Evolutionary conservation across 2,329 filamentous ascomycete genomes (phyloP).

Genomic region (Aspergillus tamarii): DNA sequence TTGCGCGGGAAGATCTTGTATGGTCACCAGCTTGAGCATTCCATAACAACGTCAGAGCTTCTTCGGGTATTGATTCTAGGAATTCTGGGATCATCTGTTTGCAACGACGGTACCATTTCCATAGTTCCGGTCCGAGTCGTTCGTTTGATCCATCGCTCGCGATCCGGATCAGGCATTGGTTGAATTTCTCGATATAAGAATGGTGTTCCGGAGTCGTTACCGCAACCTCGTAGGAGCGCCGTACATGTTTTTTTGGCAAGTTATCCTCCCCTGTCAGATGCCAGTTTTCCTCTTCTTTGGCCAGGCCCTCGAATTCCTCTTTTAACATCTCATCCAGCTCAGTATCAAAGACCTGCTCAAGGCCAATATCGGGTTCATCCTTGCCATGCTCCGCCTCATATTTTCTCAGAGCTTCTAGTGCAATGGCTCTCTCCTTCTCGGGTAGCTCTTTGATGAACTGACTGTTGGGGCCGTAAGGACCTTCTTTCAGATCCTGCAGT

Average conservation of each 20-base stretch:
- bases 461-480: slow-evolving; percentile 48
- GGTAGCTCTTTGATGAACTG: slow-evolving; percentile 47
- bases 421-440: slow-evolving; percentile 44
- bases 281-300: slow-evolving; percentile 42
- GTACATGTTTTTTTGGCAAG: slow-evolving; percentile 18
- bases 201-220: slow-evolving; percentile 37
- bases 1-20: slow-evolving; percentile 54
- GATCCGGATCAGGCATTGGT: slow-evolving; percentile 39
- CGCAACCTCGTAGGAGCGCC: slow-evolving; percentile 36
- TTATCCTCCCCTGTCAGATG: slow-evolving; percentile 29
- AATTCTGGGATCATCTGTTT: slow-evolving; percentile 50
- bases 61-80: slow-evolving; percentile 61
- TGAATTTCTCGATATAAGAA: slow-evolving; percentile 46
- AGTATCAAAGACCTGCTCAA: slow-evolving; percentile 45
- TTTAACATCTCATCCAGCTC: slow-evolving; percentile 46
- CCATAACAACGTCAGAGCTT: slow-evolving; percentile 70
- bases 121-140: slow-evolving; percentile 42
- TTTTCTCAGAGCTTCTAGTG: slow-evolving; percentile 47
- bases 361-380: slow-evolving; percentile 24
- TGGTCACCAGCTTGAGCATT: slow-evolving; percentile 52
- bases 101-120: slow-evolving; percentile 56
- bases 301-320: slow-evolving; percentile 42
- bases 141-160: slow-evolving; percentile 32
- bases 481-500: slow-evolving; percentile 43
- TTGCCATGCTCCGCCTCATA: slow-evolving; percentile 42